phyloP scores from a whole-genome alignment of 768 basidiomycete genomes.

The Boletus vermiculosoides region DNA sequence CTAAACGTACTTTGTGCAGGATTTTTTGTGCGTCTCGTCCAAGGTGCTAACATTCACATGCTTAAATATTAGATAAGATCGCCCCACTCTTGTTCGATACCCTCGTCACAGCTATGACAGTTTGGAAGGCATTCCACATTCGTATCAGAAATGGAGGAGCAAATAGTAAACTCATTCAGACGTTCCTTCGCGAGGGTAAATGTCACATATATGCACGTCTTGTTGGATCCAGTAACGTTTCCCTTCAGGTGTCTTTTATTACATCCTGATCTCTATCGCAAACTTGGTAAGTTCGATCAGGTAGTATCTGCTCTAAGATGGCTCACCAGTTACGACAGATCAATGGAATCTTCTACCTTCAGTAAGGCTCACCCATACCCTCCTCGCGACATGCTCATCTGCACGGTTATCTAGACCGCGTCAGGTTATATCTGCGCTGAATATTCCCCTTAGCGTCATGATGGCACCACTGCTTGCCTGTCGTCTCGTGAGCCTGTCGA shows the following conservation, averaged over 20 bases:
- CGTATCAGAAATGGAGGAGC: conserved; percentile 72
- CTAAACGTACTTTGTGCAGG: conserved; percentile 33
- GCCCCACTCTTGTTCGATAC: conserved; percentile 82
- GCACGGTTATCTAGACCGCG: conserved; percentile 52
- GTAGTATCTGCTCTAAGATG: neutral
- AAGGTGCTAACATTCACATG: neutral
- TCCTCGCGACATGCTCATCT: conserved; percentile 4
- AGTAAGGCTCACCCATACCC: conserved; percentile 43
- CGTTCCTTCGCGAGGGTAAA: conserved; percentile 77
- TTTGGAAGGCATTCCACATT: conserved; percentile 76
- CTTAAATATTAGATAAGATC: conserved; percentile 46
- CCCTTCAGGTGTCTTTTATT: conserved; percentile 68
- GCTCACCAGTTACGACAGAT: conserved; percentile 38
- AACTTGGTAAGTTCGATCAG: conserved; percentile 51
- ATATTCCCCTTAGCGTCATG: conserved; percentile 84
- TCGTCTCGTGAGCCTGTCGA: conserved; percentile 53
- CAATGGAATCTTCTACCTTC: conserved; percentile 85
- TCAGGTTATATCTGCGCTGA: conserved; percentile 79
- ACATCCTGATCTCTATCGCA: conserved; percentile 81
- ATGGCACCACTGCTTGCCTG: conserved; percentile 77
- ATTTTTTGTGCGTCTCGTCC: conserved; percentile 51
- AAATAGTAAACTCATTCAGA: conserved; percentile 77
- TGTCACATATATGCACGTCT: conserved; percentile 4
- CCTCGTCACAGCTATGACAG: conserved; percentile 75
- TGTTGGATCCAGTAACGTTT: neutral